phyloP scores from a whole-genome alignment of 305 asterid species.

The Vinca major region DNA sequence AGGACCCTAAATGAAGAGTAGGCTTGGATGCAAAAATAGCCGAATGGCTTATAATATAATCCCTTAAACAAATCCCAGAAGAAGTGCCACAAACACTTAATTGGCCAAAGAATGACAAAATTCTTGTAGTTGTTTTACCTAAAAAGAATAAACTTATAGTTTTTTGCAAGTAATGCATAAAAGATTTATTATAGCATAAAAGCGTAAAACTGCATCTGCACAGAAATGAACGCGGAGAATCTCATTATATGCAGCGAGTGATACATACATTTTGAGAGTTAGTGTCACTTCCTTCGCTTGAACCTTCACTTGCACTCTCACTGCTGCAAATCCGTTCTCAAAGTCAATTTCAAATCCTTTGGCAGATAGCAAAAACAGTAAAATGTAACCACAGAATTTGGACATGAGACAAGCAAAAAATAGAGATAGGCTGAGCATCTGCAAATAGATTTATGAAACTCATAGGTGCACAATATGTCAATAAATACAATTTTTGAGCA shows the following conservation, averaged over 20 bases:
- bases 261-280: slow-evolving; percentile 76
- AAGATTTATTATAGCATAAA: not conserved
- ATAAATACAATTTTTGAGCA: not conserved
- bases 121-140: not conserved
- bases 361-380: not conserved
- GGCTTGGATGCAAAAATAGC: not conserved
- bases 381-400: not conserved
- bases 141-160: not conserved
- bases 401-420: not conserved
- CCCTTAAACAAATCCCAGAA: not conserved
- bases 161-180: not conserved
- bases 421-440: not conserved
- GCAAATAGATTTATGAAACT: not conserved
- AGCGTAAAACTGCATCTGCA: slow-evolving; percentile 1
- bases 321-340: slow-evolving; percentile 45
- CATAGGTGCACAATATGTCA: not conserved
- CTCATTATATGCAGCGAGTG: not conserved
- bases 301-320: slow-evolving; percentile 74
- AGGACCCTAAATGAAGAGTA: not conserved
- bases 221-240: not conserved
- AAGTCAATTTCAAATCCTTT: slow-evolving; percentile 5
- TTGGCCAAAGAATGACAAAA: not conserved
- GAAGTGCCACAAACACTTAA: not conserved
- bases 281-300: slow-evolving; percentile 81
- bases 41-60: not conserved